Evolutionary conservation across 2,329 filamentous ascomycete genomes (phyloP).

Genomic region (Botrytis squamosa): DNA sequence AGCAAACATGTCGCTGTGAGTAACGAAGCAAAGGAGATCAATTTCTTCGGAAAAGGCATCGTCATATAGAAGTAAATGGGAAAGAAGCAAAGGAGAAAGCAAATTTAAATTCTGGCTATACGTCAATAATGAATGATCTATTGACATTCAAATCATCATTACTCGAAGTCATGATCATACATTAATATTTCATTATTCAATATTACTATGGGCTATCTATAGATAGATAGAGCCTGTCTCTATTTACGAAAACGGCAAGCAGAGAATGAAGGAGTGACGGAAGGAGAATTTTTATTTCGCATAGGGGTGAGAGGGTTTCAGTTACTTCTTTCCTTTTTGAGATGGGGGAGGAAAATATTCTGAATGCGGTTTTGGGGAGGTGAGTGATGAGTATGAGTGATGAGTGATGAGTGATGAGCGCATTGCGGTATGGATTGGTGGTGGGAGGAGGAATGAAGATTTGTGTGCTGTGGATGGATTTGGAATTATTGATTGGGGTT

Average conservation of each 20-base stretch:
- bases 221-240: neutral
- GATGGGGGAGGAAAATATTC: neutral
- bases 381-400: no score
- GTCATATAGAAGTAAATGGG: neutral
- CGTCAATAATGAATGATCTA: neutral
- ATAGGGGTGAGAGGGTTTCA: neutral
- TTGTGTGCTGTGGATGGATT: neutral
- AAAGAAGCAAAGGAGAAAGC: neutral
- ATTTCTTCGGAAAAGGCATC: slow-evolving; percentile 14
- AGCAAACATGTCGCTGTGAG: neutral
- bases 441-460: neutral
- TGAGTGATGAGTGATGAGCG: neutral
- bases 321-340: slow-evolving; percentile 1
- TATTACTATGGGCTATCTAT: neutral
- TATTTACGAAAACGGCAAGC: neutral
- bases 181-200: no score
- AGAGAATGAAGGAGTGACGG: neutral
- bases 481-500: neutral
- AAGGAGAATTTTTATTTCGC: neutral
- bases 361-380: neutral
- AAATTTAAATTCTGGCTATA: neutral
- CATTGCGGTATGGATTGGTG: no score
- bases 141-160: neutral
- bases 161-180: neutral
- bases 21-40: neutral